Conservation (phyloP, 2,329 filamentous ascomycete species). For the Exophiala aquamarina region DNA sequence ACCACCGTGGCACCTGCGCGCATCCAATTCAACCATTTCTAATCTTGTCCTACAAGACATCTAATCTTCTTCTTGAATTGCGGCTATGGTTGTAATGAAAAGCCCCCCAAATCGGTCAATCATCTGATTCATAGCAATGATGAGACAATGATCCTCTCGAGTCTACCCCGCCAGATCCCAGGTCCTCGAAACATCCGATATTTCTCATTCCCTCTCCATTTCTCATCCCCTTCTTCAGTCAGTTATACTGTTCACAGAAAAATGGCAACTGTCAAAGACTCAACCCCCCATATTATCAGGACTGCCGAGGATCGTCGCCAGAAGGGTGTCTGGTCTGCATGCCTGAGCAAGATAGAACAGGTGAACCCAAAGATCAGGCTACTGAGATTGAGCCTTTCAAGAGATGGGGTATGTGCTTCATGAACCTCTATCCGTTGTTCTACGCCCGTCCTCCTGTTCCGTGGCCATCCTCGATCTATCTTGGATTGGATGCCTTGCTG, state of each 20-base stretch:
- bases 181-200: no score
- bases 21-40: no score
- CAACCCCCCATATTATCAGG: slow-evolving; percentile 63
- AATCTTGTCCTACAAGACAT: no score
- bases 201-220: not conserved
- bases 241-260: slow-evolving; percentile 6
- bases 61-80: no score
- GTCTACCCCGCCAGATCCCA: no score
- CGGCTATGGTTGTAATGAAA: no score
- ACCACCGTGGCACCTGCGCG: no score
- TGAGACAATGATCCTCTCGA: no score
- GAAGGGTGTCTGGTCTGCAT: slow-evolving; percentile 62
- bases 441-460: not conserved
- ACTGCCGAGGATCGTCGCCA: slow-evolving; percentile 74
- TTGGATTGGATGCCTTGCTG: no score
- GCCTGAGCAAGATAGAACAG: slow-evolving; percentile 59
- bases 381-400: slow-evolving; percentile 62
- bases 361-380: slow-evolving; percentile 68
- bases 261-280: slow-evolving; percentile 34
- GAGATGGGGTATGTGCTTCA: slow-evolving; percentile 36
- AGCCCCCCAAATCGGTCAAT: no score
- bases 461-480: no score
- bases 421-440: not conserved
- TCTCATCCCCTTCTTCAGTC: not conserved
- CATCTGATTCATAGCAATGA: no score